phyloP scores from a whole-genome alignment of 2,329 filamentous ascomycete genomes.

The Fusarium papillatum region DNA sequence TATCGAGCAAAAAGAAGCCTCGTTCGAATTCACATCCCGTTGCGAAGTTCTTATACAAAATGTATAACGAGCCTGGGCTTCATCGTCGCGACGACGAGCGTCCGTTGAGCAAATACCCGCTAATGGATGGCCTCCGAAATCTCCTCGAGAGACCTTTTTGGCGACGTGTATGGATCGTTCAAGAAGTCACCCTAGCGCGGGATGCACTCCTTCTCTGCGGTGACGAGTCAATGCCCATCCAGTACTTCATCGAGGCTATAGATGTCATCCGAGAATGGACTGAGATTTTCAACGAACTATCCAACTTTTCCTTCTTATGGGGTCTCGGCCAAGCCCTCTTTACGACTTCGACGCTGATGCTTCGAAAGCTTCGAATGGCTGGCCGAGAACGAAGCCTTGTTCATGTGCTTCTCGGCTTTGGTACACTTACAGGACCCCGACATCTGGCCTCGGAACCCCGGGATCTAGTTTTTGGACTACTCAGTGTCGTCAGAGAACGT shows the following conservation, averaged over 20 bases:
- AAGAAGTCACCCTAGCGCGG: conserved; percentile 10
- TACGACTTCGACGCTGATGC: neutral
- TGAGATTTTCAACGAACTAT: neutral
- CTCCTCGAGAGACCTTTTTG: conserved; percentile 20
- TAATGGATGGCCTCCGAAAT: neutral
- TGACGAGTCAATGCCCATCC: conserved; percentile 4
- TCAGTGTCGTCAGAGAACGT: conserved; percentile 25
- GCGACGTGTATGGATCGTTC: conserved; percentile 19
- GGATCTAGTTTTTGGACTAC: conserved; percentile 32
- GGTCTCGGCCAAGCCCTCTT: neutral
- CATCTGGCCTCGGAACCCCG: conserved; percentile 39
- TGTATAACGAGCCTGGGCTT: conserved; percentile 1
- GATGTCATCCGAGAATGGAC: neutral
- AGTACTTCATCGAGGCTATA: conserved; percentile 24
- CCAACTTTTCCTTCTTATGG: neutral
- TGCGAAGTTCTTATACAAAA: neutral
- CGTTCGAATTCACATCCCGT: neutral
- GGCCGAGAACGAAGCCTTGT: neutral
- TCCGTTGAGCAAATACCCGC: neutral
- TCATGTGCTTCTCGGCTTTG: conserved; percentile 10
- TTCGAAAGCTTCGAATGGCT: neutral
- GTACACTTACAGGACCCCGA: conserved; percentile 10
- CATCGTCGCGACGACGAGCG: neutral
- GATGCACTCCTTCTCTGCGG: conserved; percentile 13
- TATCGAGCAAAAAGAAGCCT: neutral